phyloP scores from a whole-genome alignment of 495 filamentous ascomycete species.

The Melanomma pulvis-pyrius region DNA sequence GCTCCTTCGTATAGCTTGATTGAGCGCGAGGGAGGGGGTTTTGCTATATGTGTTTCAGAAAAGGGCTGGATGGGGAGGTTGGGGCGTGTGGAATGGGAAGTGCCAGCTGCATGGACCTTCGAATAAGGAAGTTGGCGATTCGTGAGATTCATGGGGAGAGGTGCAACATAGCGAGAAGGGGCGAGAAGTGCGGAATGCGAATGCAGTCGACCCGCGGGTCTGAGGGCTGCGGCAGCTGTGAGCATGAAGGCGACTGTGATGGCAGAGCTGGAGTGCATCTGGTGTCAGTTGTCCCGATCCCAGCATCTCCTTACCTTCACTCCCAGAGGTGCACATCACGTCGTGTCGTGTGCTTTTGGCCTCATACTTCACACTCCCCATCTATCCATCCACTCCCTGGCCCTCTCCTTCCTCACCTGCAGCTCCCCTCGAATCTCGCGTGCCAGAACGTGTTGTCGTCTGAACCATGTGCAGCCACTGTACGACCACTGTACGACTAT shows the following conservation, averaged over 20 bases:
- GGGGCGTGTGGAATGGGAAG: background rate
- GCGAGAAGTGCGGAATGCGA: background rate
- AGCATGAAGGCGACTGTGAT: slow-evolving; percentile 1
- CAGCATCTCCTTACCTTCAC: background rate
- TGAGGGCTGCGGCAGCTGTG: background rate
- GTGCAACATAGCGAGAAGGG: background rate
- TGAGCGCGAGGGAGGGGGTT: background rate
- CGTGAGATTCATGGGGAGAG: background rate
- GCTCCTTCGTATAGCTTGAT: background rate
- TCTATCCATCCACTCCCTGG: background rate
- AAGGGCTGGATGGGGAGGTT: background rate
- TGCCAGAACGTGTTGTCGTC: background rate
- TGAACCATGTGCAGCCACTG: background rate
- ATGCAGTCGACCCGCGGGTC: background rate
- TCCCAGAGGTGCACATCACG: background rate
- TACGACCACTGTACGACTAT: background rate
- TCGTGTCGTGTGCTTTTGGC: background rate
- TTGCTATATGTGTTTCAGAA: background rate
- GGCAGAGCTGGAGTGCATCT: slow-evolving; percentile 4
- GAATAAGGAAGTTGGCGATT: background rate
- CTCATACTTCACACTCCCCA: background rate
- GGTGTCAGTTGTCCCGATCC: background rate
- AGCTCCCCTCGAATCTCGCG: background rate
- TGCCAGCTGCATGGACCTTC: background rate
- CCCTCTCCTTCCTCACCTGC: background rate